Base-by-base conservation (phyloP, 1,284 basidiomycete genomes). In the Melampsora americana region DNA sequence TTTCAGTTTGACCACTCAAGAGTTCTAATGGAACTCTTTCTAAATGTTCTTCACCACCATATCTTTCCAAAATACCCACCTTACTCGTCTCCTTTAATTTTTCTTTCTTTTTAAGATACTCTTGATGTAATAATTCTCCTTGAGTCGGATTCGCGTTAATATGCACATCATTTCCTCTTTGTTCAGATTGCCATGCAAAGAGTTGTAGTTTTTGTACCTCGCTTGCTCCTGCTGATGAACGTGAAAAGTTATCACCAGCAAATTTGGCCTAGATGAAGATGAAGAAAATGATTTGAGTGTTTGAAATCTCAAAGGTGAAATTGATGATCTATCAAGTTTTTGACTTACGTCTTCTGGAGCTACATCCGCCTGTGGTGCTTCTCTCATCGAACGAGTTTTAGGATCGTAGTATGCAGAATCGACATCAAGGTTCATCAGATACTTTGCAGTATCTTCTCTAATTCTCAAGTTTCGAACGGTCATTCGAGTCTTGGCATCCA, bases 341-440 rank as follows among this genome's bases (percentile, higher is more conserved):
- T n/a, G 12, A 16, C 56, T 77, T 81, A 93, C 91, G 82, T 98
- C 95, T 84, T 97, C 93, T 14, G 92, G 86, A 1, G 88, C 85
- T 44, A 92, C 85, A 79, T 89, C 88, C 80, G 88, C 88, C 18
- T 90, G 80, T 0, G 96, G 95, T 50, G 95, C 95, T 81, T 99
- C 95, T 83, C 96, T 91, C 96, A 99, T 99, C 3, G 95, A 96
- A 79, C 96, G 90, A 32, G 96, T 99, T 86, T 99, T 99, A 66
- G 96, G 96, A 82, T 99, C 96, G 82, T 99, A 99, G 86, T 99
- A 96, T 14, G 96, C 95, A 80, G 92, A 95, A 0, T 93, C 90
- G 4, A 92, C 90, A 83, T 98, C 93, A 83, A 99, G 84, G 84
- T 99, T 99, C 84, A 97, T 91, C 80, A 99, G 88, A 81, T 99